Conservation (phyloP, 352 stramenopile genomes). For the Globisporangium echinulatum region DNA sequence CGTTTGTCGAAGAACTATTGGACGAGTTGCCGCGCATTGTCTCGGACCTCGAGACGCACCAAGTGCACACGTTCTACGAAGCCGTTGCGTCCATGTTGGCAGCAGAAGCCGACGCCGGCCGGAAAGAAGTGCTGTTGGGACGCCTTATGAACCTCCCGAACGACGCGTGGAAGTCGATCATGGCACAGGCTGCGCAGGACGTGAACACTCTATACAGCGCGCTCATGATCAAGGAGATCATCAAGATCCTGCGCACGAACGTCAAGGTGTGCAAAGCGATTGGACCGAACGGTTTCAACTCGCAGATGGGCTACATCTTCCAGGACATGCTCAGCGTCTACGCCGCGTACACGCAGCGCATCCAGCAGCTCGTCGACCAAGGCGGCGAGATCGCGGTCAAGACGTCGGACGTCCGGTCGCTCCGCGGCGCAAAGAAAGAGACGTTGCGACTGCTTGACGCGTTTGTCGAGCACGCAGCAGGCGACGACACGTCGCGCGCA, state of each 20-base stretch:
- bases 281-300: constrained; percentile 93
- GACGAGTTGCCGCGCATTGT: constrained; percentile 94
- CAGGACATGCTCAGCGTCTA: constrained; percentile 99
- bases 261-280: constrained; percentile 94
- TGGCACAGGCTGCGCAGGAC: constrained; percentile 67
- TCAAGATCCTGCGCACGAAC: constrained; percentile 99
- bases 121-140: constrained; percentile 89
- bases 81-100: constrained; percentile 90
- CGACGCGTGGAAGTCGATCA: constrained; percentile 85
- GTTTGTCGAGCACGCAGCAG: constrained; percentile 89
- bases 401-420: constrained; percentile 87
- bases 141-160: constrained; percentile 97
- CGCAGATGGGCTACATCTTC: constrained; percentile 97
- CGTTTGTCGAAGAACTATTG: constrained; percentile 97
- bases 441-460: constrained; percentile 93
- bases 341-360: constrained; percentile 96
- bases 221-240: constrained; percentile 87
- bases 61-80: constrained; percentile 99
- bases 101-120: constrained; percentile 60
- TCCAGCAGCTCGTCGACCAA: constrained; percentile 86
- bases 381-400: constrained; percentile 93
- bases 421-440: constrained; percentile 97
- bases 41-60: constrained; percentile 97
- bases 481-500: constrained; percentile 63
- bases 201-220: constrained; percentile 77